A percentile compares a stretch with the other conserved stretches of the same genome.
These are phyloP conservation scores for Rhodotorula mucilaginosa DNA, from an alignment of 1,284 basidiomycete genomes.

Conservation along the genomic window DNA sequence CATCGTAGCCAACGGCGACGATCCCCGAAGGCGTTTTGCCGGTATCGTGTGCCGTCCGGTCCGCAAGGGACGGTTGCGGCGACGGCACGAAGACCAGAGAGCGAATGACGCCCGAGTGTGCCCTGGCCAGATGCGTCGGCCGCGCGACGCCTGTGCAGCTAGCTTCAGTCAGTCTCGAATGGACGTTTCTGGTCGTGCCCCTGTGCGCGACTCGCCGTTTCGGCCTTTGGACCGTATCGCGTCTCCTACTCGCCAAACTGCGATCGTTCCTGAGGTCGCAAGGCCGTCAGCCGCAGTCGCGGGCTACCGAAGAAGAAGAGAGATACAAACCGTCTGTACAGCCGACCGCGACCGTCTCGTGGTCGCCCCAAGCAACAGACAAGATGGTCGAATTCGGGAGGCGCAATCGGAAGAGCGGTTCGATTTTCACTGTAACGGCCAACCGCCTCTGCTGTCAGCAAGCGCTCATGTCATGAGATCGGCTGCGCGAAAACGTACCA, in stretches of 20 bases:
- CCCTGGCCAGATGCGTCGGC: conserved; percentile 60
- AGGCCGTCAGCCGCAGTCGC: background rate
- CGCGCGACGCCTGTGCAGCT: background rate
- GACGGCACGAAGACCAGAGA: conserved; percentile 67
- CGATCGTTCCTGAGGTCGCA: conserved; percentile 10
- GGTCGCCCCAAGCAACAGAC: conserved; percentile 27
- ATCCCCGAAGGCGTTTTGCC: conserved; percentile 67
- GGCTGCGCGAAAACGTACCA: background rate
- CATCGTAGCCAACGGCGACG: conserved; percentile 72
- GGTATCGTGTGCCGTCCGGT: conserved; percentile 44
- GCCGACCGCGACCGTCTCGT: conserved; percentile 31
- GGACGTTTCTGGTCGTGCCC: too few species aligned
- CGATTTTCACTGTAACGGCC: conserved; percentile 1
- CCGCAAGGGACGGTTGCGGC: conserved; percentile 56
- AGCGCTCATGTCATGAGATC: too few species aligned
- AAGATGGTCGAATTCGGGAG: conserved; percentile 20
- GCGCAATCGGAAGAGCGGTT: conserved; percentile 33
- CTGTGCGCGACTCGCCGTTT: background rate
- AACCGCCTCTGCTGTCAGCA: background rate
- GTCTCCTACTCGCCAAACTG: conserved; percentile 24
- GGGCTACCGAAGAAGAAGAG: too few species aligned
- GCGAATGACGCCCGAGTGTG: conserved; percentile 75
- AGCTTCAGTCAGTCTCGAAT: background rate
- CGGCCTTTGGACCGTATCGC: conserved; percentile 2
- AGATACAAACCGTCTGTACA: conserved; percentile 20